Evolutionary conservation across 495 filamentous ascomycete genomes (phyloP).

Genomic region (Daldinia vernicosa): DNA sequence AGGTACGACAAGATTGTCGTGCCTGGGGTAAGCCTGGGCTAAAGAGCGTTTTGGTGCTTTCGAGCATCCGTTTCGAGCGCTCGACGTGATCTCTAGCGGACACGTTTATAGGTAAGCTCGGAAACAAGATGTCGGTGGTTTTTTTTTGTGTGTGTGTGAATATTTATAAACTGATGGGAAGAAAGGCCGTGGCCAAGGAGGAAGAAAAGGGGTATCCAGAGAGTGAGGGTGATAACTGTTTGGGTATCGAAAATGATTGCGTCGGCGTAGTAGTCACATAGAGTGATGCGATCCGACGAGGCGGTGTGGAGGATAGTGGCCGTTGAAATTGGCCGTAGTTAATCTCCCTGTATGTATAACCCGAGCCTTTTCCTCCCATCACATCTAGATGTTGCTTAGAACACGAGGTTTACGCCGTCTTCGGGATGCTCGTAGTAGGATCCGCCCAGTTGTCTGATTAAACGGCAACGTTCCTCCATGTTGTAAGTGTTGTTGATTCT

Average conservation of each 20-base stretch:
- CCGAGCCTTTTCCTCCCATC: conserved; percentile 1
- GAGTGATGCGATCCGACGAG: neutral
- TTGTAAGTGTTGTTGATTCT: conserved; percentile 38
- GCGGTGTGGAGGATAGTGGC: conserved; percentile 1
- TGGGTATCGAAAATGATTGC: neutral
- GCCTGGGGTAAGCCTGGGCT: neutral
- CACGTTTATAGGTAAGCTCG: neutral
- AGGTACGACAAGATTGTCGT: neutral
- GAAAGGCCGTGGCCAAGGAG: neutral
- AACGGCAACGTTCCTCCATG: conserved; percentile 46
- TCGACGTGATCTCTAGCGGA: neutral
- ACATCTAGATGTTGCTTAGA: neutral
- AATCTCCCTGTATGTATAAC: conserved; percentile 1
- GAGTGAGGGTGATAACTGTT: neutral
- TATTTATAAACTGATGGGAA: neutral
- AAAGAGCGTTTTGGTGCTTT: neutral
- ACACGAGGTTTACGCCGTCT: conserved; percentile 37
- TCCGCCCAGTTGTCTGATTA: conserved; percentile 42
- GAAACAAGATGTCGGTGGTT: neutral
- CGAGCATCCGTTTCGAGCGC: neutral
- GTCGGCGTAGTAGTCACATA: neutral
- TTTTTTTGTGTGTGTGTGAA: neutral
- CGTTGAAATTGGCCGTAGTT: neutral
- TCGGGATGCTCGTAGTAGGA: conserved; percentile 41
- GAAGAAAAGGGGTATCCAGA: conserved; percentile 7